Percentiles rank a stretch among this genome's conserved stretches.
Conservation (phyloP, 2,329 filamentous ascomycete species). For the Penicillium sp. region DNA sequence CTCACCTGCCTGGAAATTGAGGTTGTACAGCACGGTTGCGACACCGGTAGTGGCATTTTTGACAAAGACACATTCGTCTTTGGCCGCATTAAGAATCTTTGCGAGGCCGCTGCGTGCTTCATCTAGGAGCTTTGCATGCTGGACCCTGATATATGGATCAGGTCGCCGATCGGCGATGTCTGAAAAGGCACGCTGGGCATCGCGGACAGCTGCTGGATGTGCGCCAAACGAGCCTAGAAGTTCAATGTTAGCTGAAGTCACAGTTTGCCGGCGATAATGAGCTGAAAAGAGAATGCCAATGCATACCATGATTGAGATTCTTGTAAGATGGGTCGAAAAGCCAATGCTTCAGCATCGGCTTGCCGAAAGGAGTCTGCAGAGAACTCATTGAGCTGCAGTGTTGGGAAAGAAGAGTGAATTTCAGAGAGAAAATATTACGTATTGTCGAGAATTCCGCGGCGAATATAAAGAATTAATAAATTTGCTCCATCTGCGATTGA, state of each 20-base stretch:
- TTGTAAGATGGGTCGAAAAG: slow-evolving; percentile 68
- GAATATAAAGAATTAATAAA: neutral
- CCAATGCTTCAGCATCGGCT: slow-evolving; percentile 65
- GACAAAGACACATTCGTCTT: slow-evolving; percentile 73
- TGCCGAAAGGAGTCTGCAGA: slow-evolving; percentile 52
- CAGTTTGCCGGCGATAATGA: too few species aligned
- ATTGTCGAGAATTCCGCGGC: neutral
- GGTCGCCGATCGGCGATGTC: slow-evolving; percentile 68
- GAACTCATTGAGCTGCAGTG: neutral
- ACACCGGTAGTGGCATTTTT: slow-evolving; percentile 72
- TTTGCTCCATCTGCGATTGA: neutral
- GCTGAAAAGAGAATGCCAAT: neutral
- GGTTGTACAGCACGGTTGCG: slow-evolving; percentile 77
- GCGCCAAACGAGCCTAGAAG: slow-evolving; percentile 72
- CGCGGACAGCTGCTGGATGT: slow-evolving; percentile 65
- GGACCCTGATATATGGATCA: slow-evolving; percentile 75
- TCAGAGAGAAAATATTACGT: neutral
- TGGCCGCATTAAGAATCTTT: slow-evolving; percentile 65
- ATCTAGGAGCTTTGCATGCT: slow-evolving; percentile 65
- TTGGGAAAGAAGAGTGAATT: neutral
- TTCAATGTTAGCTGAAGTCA: neutral
- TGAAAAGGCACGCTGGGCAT: slow-evolving; percentile 66
- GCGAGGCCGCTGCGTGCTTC: slow-evolving; percentile 67
- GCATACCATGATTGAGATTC: slow-evolving; percentile 77
- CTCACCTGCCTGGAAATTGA: slow-evolving; percentile 71